Base-by-base conservation (phyloP, 306 rosid species). In the Rubus parviflorus region DNA sequence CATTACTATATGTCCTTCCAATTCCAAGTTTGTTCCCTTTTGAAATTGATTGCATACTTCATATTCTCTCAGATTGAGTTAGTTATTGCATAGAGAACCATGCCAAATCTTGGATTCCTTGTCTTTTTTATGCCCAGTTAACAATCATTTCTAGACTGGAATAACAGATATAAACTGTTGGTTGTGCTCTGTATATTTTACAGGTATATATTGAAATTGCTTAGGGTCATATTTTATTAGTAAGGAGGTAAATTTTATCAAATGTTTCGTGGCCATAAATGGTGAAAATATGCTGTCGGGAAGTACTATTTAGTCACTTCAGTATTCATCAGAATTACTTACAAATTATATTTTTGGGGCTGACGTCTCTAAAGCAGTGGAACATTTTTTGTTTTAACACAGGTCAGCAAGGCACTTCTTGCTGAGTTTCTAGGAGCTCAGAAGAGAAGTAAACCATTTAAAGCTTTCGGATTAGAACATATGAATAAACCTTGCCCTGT, bases 371-470 rank as follows among this genome's bases (percentile, higher is more conserved):
- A 45, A 74, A 73, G 11, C 40, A 56, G 51, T 73, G 38, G 38
- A 75, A 41, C 79, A 12, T 86, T 47, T 80, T 60, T 43, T 41
- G 53, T 67, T 80, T 74, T 58, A 67, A 43, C 65, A 40, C 95
- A 94, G 98, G 87, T 92, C 75, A 90, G 98, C 97, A 94, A 94
- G 88, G 95, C 97, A 62, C 93, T 94, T 69, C 85, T 88, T 66
- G 87, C 80, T 51, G 97, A 89, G 82, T 92, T 80, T 82, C 17
- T 83, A 68, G 86, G 90, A 53, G 81, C 85, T 75, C 84, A 85
- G 85, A 92, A 75, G 72, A 87, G 72, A 85, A 92, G 86, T 66
- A 87, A 83, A 67, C 97, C 97, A 74, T 89, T 88, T 82, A 82
- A 80, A 68, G 91, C 91, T 25, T 81, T 92, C 76, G 98, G 97